phyloP scores from a whole-genome alignment of 176 grass and related monocot species.

The Aegilops bicornis region DNA sequence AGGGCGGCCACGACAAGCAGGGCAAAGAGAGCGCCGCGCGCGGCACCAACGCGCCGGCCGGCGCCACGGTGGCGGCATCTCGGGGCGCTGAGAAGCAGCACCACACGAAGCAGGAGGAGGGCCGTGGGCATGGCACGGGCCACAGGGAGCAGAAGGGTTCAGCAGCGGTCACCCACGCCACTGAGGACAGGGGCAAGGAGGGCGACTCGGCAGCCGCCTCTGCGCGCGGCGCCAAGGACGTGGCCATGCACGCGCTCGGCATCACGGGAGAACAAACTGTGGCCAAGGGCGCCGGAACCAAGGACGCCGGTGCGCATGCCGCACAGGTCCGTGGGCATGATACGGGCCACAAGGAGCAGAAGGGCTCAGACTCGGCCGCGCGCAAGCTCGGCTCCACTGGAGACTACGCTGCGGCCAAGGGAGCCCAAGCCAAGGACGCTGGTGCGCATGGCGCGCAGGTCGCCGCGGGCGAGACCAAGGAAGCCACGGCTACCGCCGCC shows the following conservation, averaged over 20 bases:
- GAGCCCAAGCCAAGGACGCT: slow-evolving; percentile 34
- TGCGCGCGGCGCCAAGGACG: background rate
- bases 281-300: slow-evolving; percentile 35
- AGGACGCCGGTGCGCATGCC: slow-evolving; percentile 17
- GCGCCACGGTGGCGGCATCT: background rate
- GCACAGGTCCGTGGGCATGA: background rate
- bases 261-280: slow-evolving; percentile 26
- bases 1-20: slow-evolving; percentile 38
- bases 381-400: slow-evolving; percentile 12
- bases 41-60: background rate
- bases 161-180: slow-evolving; percentile 27
- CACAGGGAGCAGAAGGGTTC: slow-evolving; percentile 45
- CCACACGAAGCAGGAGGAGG: background rate
- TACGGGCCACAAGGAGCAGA: slow-evolving; percentile 37
- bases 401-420: slow-evolving; percentile 33
- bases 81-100: background rate
- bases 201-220: background rate
- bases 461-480: background rate
- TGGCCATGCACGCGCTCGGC: background rate
- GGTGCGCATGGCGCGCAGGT: background rate
- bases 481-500: background rate
- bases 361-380: slow-evolving; percentile 30
- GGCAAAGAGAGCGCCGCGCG: background rate
- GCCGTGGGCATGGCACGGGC: background rate
- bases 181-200: slow-evolving; percentile 4